Conservation (phyloP, 371 early-diverging fungal species). For the Phascolomyces articulosus region DNA sequence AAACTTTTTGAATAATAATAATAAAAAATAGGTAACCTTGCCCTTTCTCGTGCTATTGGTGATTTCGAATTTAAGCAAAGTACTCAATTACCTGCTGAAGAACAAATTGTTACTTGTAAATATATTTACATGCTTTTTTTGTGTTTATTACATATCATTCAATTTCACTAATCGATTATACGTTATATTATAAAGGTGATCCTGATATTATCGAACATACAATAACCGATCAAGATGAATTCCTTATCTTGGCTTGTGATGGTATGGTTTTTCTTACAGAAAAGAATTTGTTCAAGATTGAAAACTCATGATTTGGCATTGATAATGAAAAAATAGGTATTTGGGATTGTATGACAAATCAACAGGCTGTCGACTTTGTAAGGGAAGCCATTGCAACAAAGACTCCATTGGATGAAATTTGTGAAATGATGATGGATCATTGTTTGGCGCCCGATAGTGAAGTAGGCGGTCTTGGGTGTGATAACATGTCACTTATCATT, state of each 20-base stretch:
- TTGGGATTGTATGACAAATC: constrained; percentile 96
- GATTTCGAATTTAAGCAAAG: constrained; percentile 97
- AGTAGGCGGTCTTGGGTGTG: constrained; percentile 92
- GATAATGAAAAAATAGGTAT: constrained; percentile 64
- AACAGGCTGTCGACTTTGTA: constrained; percentile 87
- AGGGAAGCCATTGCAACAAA: constrained; percentile 64
- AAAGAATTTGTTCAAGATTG: neutral
- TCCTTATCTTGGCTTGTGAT: constrained; percentile 95
- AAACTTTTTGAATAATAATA: too few species aligned
- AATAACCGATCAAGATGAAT: constrained; percentile 81
- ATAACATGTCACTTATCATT: constrained; percentile 97
- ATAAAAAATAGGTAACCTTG: constrained; percentile 78
- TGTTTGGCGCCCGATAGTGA: constrained; percentile 90
- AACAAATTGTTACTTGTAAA: constrained; percentile 89
- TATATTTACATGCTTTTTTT: neutral
- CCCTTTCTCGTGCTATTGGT: constrained; percentile 96
- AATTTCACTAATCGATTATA: neutral
- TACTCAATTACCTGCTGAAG: constrained; percentile 69
- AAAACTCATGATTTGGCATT: neutral
- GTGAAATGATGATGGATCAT: constrained; percentile 88
- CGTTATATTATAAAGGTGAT: too few species aligned
- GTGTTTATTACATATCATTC: too few species aligned
- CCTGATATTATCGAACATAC: constrained; percentile 80
- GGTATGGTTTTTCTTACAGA: constrained; percentile 51
- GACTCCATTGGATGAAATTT: constrained; percentile 64